These are phyloP conservation scores for Aplosporella prunicola DNA, from an alignment of 2,329 filamentous ascomycete species.

Conservation along the genomic window DNA sequence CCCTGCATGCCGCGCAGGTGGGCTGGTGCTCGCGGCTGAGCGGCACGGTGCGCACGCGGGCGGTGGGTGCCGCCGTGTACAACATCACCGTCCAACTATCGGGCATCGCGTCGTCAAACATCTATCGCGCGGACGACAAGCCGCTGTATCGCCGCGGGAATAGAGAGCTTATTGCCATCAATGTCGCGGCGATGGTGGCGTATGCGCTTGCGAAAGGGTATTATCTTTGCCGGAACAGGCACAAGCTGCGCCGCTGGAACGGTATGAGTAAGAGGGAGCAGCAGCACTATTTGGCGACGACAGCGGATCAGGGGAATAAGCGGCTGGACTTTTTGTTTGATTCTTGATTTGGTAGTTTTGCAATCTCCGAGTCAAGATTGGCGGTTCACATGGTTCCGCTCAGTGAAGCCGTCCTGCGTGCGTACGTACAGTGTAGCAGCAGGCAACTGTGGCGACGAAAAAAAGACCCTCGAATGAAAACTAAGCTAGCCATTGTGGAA, in stretches of 20 bases:
- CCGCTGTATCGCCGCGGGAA: conserved; percentile 46
- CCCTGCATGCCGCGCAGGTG: conserved; percentile 36
- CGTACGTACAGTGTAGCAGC: too few species aligned
- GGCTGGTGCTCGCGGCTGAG: conserved; percentile 34
- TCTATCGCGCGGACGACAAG: conserved; percentile 47
- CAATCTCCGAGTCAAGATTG: too few species aligned
- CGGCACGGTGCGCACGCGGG: conserved; percentile 34
- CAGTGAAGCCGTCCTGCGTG: too few species aligned
- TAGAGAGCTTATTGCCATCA: conserved; percentile 42
- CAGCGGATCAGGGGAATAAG: conserved; percentile 29
- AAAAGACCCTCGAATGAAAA: too few species aligned
- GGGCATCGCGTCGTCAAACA: conserved; percentile 28
- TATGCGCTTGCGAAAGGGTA: conserved; percentile 43
- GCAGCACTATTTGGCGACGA: conserved; percentile 26
- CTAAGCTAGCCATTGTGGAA: too few species aligned
- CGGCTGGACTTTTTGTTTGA: conserved; percentile 12
- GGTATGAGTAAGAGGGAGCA: conserved; percentile 26
- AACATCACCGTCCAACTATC: conserved; percentile 30
- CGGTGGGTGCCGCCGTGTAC: conserved; percentile 35
- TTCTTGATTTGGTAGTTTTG: too few species aligned
- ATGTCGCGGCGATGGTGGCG: conserved; percentile 42
- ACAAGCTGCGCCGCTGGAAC: conserved; percentile 22
- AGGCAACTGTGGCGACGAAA: too few species aligned
- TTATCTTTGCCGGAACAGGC: conserved; percentile 12
- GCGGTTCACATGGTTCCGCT: too few species aligned